Conservation (phyloP, 495 filamentous ascomycete genomes). For the Lasiosphaeris hirsuta region DNA sequence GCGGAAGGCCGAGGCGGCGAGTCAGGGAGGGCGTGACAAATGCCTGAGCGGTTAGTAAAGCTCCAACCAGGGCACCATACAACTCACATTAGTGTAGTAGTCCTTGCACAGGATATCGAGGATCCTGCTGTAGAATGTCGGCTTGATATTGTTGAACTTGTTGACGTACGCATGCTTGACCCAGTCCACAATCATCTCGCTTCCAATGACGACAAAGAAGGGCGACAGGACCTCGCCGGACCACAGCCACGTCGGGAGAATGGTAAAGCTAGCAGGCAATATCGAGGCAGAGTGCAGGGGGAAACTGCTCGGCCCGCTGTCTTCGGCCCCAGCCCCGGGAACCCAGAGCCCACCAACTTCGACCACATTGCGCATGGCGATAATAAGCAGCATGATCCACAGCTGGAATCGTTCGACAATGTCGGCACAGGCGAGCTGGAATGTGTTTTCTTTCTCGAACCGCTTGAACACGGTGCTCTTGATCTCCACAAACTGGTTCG, state of each 20-base stretch:
- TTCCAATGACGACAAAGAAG: slow-evolving; percentile 87
- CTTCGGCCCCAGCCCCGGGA: slow-evolving; percentile 40
- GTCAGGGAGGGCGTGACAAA: slow-evolving; percentile 83
- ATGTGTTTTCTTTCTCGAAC: slow-evolving; percentile 95
- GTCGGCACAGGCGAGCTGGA: slow-evolving; percentile 94
- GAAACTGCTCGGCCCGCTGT: slow-evolving; percentile 45
- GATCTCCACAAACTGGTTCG: slow-evolving; percentile 98
- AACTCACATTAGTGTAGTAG: slow-evolving; percentile 84
- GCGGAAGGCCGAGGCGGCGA: slow-evolving; percentile 82
- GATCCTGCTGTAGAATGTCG: slow-evolving; percentile 81
- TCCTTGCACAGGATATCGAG: slow-evolving; percentile 93
- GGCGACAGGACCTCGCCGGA: slow-evolving; percentile 86
- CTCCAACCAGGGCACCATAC: not conserved
- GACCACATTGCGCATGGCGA: slow-evolving; percentile 90
- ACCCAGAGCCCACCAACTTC: slow-evolving; percentile 74
- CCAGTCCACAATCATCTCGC: slow-evolving; percentile 97
- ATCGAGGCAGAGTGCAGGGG: slow-evolving; percentile 56
- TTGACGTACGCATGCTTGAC: slow-evolving; percentile 95
- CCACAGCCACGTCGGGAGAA: slow-evolving; percentile 72
- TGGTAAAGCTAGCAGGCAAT: slow-evolving; percentile 80
- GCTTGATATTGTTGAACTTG: slow-evolving; percentile 97
- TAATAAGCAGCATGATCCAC: slow-evolving; percentile 95
- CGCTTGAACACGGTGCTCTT: slow-evolving; percentile 97
- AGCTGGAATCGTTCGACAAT: slow-evolving; percentile 97
- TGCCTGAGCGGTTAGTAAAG: slow-evolving; percentile 48